Evolutionary conservation across 257 asterid genomes (phyloP), one percentile per base, ranked within the genome.

Genomic region (Solanum piurae): DNA sequence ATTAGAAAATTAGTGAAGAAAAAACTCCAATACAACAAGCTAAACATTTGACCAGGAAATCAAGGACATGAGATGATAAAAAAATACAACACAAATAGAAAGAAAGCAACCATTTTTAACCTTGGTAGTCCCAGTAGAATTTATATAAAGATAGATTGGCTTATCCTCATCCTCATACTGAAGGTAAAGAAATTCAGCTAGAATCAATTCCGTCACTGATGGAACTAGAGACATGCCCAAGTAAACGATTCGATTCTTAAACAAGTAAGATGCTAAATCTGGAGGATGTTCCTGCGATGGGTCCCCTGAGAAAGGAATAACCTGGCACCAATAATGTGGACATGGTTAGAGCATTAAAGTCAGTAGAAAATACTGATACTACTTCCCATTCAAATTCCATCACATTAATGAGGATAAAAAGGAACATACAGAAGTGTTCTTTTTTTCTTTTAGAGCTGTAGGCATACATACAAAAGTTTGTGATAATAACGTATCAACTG

Each of bases 101-200:
- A 38, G 52, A 86, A 69, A 89, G 82, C 21, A 83, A 86, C 29
- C 46, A 86, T 68, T 71, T 80, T 94, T 90, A 75, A 97, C 99
- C 98, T 97, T 95, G 87, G 99, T 94, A 40, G 98, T 95, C 86
- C 99, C 99, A 14, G 98, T 96, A 88, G 99, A 97, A 90, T 97
- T 97, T 87, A 97, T 80, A 86, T 97, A 97, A 33, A 97, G 94
- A 93, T 95, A 97, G 88, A 97, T 94, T 74, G 99, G 99, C 90
- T 97, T 97, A 55, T 91, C 88, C 60, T 91, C 96, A 83, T 95
- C 97, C 90, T 96, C 99, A 83, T 93, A 92, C 89, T 95, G 96
- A 86, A 97, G 98, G 93, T 94, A 95, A 85, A 96, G 94, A 89
- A 97, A 96, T 89, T 97, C 98, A 21, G 98, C 99, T 31, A 96